Conservation (phyloP, 2,329 filamentous ascomycete species). For the Erysiphe pulchra region DNA sequence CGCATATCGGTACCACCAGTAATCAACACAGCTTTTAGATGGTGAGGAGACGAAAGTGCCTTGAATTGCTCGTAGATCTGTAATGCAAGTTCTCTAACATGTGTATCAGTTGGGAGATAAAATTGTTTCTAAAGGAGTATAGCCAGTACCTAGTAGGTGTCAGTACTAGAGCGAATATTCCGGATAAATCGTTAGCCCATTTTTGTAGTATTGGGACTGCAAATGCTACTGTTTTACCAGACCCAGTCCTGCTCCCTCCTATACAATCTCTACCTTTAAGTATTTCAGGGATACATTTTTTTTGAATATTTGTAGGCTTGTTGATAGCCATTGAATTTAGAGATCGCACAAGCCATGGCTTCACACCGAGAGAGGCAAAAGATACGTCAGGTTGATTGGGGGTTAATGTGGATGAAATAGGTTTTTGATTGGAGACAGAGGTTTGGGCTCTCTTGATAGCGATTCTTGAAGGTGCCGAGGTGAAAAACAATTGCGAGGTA, state of each 20-base stretch:
- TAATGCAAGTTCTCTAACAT: slow-evolving; percentile 56
- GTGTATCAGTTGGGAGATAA: slow-evolving; percentile 3
- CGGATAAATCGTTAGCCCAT: slow-evolving; percentile 78
- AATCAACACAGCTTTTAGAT: slow-evolving; percentile 67
- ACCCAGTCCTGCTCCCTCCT: slow-evolving; percentile 80
- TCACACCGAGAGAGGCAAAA: slow-evolving; percentile 48
- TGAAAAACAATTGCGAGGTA: slow-evolving; percentile 3
- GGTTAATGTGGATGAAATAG: neutral
- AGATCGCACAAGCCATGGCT: slow-evolving; percentile 71
- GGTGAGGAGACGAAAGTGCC: slow-evolving; percentile 70
- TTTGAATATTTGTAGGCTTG: slow-evolving; percentile 77
- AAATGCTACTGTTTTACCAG: slow-evolving; percentile 92
- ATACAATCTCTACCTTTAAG: slow-evolving; percentile 81
- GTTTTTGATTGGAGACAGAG: neutral
- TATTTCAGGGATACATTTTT: slow-evolving; percentile 78
- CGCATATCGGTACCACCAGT: slow-evolving; percentile 89
- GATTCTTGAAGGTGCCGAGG: slow-evolving; percentile 11
- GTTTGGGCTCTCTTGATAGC: slow-evolving; percentile 1
- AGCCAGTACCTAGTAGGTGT: slow-evolving; percentile 48
- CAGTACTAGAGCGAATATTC: slow-evolving; percentile 70
- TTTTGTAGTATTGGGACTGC: slow-evolving; percentile 81
- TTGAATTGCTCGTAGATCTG: slow-evolving; percentile 95
- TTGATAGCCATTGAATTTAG: slow-evolving; percentile 57
- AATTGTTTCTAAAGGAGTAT: neutral
- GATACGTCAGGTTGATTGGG: slow-evolving; percentile 19